Percentiles rank a stretch among this genome's conserved stretches.
Conservation (phyloP, 306 rosid species). For the Sphenostylis stenocarpa region DNA sequence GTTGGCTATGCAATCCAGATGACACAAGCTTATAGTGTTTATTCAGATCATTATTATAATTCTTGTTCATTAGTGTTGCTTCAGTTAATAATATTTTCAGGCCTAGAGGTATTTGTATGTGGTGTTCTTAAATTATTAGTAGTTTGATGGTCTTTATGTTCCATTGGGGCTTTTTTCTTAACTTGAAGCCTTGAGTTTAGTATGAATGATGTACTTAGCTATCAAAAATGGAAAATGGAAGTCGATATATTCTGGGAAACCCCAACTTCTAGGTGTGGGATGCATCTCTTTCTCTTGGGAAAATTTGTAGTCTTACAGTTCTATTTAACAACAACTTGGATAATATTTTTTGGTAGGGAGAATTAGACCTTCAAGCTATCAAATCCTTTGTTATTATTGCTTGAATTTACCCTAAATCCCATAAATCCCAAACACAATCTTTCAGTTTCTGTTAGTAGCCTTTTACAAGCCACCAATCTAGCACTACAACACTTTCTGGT, state of each 20-base stretch:
- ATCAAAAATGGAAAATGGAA: not conserved
- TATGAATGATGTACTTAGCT: not conserved
- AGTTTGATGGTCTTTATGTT: not conserved
- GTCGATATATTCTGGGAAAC: not conserved
- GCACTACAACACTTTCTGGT: not conserved
- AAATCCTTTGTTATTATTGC: not conserved
- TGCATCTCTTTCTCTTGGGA: conserved; percentile 9
- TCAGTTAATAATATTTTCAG: conserved; percentile 7
- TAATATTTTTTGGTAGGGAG: not conserved
- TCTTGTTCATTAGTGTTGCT: not conserved
- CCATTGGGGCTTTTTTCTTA: not conserved
- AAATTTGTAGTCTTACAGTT: not conserved
- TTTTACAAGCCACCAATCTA: no score
- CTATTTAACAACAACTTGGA: not conserved
- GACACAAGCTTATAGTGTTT: not conserved
- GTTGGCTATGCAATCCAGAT: not conserved
- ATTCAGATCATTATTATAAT: not conserved
- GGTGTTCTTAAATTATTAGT: not conserved
- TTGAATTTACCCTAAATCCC: not conserved
- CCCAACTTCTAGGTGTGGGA: not conserved
- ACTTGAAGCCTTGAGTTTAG: not conserved
- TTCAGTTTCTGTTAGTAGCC: not conserved
- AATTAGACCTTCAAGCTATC: not conserved
- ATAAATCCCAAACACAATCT: not conserved
- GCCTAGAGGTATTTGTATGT: not conserved